Base-by-base conservation (phyloP, 2,329 filamentous ascomycete genomes). In the Aureobasidium subglaciale region DNA sequence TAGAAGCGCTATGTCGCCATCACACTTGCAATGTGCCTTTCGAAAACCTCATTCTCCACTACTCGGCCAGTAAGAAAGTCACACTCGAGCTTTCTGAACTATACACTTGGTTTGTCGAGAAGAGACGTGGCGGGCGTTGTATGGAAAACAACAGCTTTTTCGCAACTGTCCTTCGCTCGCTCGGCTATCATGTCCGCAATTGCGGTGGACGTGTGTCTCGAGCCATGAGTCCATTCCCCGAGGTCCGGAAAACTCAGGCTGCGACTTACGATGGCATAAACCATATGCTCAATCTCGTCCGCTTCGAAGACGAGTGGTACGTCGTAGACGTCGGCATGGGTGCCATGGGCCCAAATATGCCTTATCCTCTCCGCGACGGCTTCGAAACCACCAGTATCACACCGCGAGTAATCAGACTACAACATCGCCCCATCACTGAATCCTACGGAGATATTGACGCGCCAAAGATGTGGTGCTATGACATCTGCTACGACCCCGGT, bases 131-230 rank as follows among this genome's bases (percentile, higher is more conserved):
- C 32, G 81, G 81, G 2, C 83, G 83, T 58, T 83, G 80, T 64
- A 81, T 84, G 78, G 80, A 84, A 64, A 80, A 75, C 58, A 81
- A 80, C 32, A 65, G 68, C 5, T 67, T 84, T 32, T 77, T 83
- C 57, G 73, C 71, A 6, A 73, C 71, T 2, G 65, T 83, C 8
- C 62, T 84, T 48, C 68, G 72, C 24, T 76, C 73, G 0, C 62
- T 84, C 24, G 79, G 79, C 0, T 83, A 77, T 60, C 64, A 63
- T 11, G 49, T 74, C 11, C 74, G 71, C 57, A 64, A 67, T 16
- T 68, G 66, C 1, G 72, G 71, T 5, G 72, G 67, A 4, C 64
- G 73, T 2, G 70, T 73, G 10, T 64, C 56, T 29, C 58, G 59
- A 46, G 64, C 6, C 40, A 61, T n/a, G 56, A 63, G 42, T 60